phyloP scores from a whole-genome alignment of 805 yeast species.

The Metschnikowia hibisci region DNA sequence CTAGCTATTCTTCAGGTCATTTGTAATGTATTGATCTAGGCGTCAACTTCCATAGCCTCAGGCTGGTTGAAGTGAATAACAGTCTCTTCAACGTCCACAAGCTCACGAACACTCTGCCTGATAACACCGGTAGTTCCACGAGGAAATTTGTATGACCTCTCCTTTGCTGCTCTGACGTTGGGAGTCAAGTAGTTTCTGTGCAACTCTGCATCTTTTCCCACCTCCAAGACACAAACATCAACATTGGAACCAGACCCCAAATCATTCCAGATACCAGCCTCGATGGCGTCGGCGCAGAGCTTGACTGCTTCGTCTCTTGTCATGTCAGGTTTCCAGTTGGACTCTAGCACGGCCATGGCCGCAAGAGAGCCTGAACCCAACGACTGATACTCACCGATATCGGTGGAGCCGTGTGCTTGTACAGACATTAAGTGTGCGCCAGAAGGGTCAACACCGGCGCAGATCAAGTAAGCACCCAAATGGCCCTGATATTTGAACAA shows the following conservation, averaged over 20 bases:
- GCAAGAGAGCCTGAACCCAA: conserved; percentile 97
- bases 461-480: conserved; percentile 93
- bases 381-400: conserved; percentile 88
- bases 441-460: conserved; percentile 97
- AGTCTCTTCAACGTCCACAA: conserved; percentile 68
- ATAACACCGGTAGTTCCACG: conserved; percentile 93
- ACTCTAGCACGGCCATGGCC: conserved; percentile 95
- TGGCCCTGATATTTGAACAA: conserved; percentile 96
- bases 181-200: conserved; percentile 88
- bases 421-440: conserved; percentile 91
- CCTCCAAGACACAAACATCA: conserved; percentile 95
- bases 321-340: conserved; percentile 76
- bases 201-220: conserved; percentile 81
- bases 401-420: conserved; percentile 98
- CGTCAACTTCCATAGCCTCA: conserved; percentile 44
- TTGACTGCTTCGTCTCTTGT: conserved; percentile 87
- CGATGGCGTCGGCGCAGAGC: conserved; percentile 87
- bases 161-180: conserved; percentile 79
- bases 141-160: conserved; percentile 76
- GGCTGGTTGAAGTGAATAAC: conserved; percentile 36
- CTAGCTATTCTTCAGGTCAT: too few species aligned
- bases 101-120: conserved; percentile 58
- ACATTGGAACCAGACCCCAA: conserved; percentile 98
- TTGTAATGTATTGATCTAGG: conserved; percentile 15
- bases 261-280: conserved; percentile 98